Evolutionary conservation across 257 asterid species (phyloP).

Genomic region (Mentha longifolia): DNA sequence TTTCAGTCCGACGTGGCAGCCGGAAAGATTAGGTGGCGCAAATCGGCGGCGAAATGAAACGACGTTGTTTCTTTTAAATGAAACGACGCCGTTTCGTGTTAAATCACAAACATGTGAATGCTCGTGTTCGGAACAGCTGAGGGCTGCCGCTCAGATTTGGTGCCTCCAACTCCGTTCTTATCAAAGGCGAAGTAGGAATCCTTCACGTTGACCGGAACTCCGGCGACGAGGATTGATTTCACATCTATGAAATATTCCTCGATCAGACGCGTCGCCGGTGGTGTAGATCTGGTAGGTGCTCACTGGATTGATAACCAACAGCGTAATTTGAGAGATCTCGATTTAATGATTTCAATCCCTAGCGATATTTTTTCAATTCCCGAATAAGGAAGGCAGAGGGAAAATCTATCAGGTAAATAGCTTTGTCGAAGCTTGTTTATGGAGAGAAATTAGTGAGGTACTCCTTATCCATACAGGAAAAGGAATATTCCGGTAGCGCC

Average conservation of each 20-base stretch:
- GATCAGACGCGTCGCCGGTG: conserved; percentile 44
- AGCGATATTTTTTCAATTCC: conserved; percentile 38
- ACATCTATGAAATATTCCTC: conserved; percentile 59
- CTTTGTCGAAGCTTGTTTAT: conserved; percentile 37
- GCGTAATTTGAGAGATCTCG: conserved; percentile 16
- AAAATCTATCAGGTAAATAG: conserved; percentile 36
- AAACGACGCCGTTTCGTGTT: too few relatives aligned
- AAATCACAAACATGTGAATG: too few relatives aligned
- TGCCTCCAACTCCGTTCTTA: conserved; percentile 54
- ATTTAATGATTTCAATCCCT: conserved; percentile 37
- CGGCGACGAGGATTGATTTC: conserved; percentile 43
- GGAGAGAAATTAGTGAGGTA: conserved; percentile 35
- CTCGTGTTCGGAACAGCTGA: too few relatives aligned
- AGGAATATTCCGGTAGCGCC: conserved; percentile 11
- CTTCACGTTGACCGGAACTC: conserved; percentile 31
- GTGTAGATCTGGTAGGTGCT: conserved; percentile 34
- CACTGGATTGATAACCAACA: conserved; percentile 39
- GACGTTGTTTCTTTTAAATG: too few relatives aligned
- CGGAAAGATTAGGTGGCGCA: too few relatives aligned
- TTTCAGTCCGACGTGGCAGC: too few relatives aligned
- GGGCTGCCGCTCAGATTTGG: too few relatives aligned
- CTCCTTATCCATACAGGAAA: conserved; percentile 37
- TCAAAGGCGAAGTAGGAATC: conserved; percentile 44
- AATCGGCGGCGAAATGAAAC: too few relatives aligned
- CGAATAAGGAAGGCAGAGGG: conserved; percentile 45